Base-by-base conservation (phyloP, 108 stramenopile genomes). In the Fistulifera pelliculosa region DNA sequence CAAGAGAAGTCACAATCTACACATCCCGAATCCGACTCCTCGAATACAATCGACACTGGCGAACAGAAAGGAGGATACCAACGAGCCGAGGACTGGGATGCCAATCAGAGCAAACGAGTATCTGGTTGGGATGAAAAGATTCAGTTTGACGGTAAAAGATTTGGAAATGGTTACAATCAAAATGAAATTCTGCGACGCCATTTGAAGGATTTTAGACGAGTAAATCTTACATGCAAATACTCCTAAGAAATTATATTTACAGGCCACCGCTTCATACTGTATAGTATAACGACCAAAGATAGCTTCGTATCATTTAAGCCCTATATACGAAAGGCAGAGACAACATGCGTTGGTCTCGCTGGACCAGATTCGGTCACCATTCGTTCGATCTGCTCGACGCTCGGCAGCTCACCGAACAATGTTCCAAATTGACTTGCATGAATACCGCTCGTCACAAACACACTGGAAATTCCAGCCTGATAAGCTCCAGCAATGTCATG, bases 401-500 rank as follows among this genome's bases (percentile, higher is more conserved):
- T 21, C 7, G 76, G 68, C 38, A 78, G 14, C 0, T 26, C 50
- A 8, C 67, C 64, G 47, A 78, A 40, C 12, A 41, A 27, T 25
- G 41, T 48, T 22, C 66, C 76, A n/a, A 90, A 55, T 41, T 81
- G 83, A 12, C 58, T 43, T 1, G 67, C 43, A 52, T 92, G 90
- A 26, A 92, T 74, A 10, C 90, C 90, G 13, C 79, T 71, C 14
- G 75, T 45, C 28, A 94, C 76, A 56, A 85, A 85, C 11, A 93
- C 54, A 49, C 65, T 73, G 13, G 66, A 69, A 47, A 94, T 60
- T 0, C 71, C 75, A 8, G 86, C 74, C 28, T 68, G 49, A 60
- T 75, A 78, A 1, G 94, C 90, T 23, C 94, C 90, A n/a, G 68
- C 60, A 18, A 94, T 62, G 61, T 94, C 94, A 67, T 94, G 94